These are phyloP conservation scores for Microthlaspi erraticum DNA, from an alignment of 345 rosid genomes.

Conservation along the genomic window DNA sequence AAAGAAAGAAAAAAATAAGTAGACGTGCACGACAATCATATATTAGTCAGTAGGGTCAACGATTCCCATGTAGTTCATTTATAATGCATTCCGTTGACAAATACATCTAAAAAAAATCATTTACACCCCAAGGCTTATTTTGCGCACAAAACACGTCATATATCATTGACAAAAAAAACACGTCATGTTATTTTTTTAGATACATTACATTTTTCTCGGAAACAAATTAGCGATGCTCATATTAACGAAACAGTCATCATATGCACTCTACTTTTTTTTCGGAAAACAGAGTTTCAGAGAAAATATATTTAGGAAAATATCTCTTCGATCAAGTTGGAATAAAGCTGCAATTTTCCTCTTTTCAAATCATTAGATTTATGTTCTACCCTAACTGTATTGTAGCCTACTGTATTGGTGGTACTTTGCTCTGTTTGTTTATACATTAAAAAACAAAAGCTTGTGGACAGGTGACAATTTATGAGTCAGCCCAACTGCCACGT, in stretches of 20 bases:
- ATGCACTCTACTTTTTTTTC: no score
- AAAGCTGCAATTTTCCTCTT: neutral
- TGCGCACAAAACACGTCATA: constrained; percentile 20
- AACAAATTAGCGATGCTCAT: no score
- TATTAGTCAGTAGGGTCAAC: constrained; percentile 30
- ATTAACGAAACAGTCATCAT: no score
- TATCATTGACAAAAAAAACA: no score
- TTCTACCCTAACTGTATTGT: no score
- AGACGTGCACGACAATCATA: constrained; percentile 39
- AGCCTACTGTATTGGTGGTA: no score
- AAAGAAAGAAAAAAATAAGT: neutral
- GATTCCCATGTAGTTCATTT: constrained; percentile 4
- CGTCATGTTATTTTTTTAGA: no score
- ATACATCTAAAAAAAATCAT: neutral
- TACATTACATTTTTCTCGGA: no score
- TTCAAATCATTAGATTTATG: no score
- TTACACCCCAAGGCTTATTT: neutral
- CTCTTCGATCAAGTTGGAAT: neutral
- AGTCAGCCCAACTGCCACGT: constrained; percentile 27
- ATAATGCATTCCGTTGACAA: constrained; percentile 31
- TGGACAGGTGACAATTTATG: constrained; percentile 26
- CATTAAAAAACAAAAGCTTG: neutral
- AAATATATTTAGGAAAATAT: neutral
- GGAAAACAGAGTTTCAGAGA: neutral
- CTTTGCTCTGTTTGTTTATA: neutral